Conservation (phyloP, 495 filamentous ascomycete species). For the Neurospora cerealis region DNA sequence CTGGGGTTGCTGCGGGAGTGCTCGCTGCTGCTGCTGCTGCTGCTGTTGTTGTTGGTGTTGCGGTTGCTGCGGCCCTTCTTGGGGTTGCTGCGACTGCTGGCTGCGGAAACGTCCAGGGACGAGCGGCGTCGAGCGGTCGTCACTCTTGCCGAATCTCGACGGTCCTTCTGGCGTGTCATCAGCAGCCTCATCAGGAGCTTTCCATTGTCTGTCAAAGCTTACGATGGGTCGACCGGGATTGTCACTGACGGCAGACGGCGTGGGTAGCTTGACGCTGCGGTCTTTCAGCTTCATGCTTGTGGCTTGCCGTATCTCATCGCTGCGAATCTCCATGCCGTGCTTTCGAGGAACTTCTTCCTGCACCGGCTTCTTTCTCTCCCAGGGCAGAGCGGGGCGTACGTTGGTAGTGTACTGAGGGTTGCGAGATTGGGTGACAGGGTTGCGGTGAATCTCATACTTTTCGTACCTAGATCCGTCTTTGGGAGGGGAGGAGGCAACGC, state of each 20-base stretch:
- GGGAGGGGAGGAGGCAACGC: constrained; percentile 17
- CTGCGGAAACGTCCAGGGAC: constrained; percentile 16
- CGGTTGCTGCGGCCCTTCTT: constrained; percentile 3
- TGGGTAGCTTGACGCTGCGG: constrained; percentile 74
- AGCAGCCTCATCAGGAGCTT: constrained; percentile 50
- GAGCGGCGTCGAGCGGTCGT: constrained; percentile 14
- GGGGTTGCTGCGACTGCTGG: constrained; percentile 17
- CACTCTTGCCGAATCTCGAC: constrained; percentile 15
- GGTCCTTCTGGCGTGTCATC: constrained; percentile 40
- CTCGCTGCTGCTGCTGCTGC: constrained; percentile 10
- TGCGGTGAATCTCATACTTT: constrained; percentile 64
- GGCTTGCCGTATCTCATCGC: constrained; percentile 79
- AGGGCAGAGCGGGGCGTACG: constrained; percentile 25
- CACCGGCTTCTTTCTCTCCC: constrained; percentile 4
- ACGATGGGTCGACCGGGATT: constrained; percentile 79
- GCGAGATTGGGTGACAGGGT: constrained; percentile 65
- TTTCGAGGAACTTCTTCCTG: constrained; percentile 38
- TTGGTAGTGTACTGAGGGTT: constrained; percentile 67
- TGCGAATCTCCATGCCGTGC: constrained; percentile 70
- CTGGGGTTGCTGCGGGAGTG: not conserved
- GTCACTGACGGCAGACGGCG: constrained; percentile 77
- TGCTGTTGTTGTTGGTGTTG: not conserved
- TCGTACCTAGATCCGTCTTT: constrained; percentile 57
- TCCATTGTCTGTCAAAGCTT: constrained; percentile 81
- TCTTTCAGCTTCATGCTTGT: constrained; percentile 83